phyloP scores from a whole-genome alignment of 2,329 filamentous ascomycete genomes.

The Epichloe festucae region DNA sequence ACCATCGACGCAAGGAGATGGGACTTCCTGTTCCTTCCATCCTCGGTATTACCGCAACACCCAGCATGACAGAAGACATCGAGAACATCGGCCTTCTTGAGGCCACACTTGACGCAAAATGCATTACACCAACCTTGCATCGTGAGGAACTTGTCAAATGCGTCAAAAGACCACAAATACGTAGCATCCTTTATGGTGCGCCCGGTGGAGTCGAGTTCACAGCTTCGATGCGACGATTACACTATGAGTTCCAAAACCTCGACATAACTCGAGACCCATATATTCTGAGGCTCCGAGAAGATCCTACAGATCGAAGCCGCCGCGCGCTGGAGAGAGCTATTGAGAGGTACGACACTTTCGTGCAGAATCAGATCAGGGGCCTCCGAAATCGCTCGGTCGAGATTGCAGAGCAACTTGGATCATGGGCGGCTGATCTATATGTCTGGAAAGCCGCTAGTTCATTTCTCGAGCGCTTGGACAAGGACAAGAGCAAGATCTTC shows the following conservation, averaged over 20 bases:
- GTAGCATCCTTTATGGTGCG: slow-evolving; percentile 19
- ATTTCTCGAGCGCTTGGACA: slow-evolving; percentile 15
- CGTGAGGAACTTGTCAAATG: slow-evolving; percentile 55
- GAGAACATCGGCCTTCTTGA: slow-evolving; percentile 51
- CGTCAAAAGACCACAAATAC: slow-evolving; percentile 52
- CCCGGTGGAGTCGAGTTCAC: slow-evolving; percentile 12
- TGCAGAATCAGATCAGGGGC: slow-evolving; percentile 40
- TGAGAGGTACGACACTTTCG: slow-evolving; percentile 34
- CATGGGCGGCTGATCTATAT: slow-evolving; percentile 58
- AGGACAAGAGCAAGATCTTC: slow-evolving; percentile 14
- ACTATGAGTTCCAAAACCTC: slow-evolving; percentile 26
- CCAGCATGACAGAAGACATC: slow-evolving; percentile 47
- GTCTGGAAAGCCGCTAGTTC: slow-evolving; percentile 35
- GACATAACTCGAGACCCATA: slow-evolving; percentile 50
- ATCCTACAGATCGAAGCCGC: slow-evolving; percentile 27
- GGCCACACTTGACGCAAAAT: slow-evolving; percentile 53
- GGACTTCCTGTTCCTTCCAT: slow-evolving; percentile 45
- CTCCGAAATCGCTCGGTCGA: slow-evolving; percentile 37
- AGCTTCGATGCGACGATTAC: slow-evolving; percentile 30
- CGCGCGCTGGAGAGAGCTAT: slow-evolving; percentile 26
- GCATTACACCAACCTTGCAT: slow-evolving; percentile 54
- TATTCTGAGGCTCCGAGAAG: slow-evolving; percentile 32
- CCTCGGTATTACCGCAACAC: slow-evolving; percentile 71
- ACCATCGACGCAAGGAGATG: slow-evolving; percentile 35
- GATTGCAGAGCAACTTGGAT: slow-evolving; percentile 46